Evolutionary conservation across 106 monocot genomes (phyloP), one percentile per base, ranked within the genome.

Genomic region (Phalaenopsis aphrodite): DNA sequence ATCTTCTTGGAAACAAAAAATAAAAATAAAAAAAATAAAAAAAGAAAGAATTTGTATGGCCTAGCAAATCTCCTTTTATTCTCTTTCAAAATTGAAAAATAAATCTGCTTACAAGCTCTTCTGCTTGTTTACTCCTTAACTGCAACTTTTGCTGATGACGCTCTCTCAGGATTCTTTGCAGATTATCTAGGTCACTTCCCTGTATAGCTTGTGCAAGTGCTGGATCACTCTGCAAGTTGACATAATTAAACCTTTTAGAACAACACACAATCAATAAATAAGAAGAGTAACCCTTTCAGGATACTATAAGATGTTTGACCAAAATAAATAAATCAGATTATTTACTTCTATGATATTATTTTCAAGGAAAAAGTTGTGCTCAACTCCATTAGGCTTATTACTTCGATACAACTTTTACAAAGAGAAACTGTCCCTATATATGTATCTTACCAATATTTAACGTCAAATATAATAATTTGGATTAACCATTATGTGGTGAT

Each of bases 141-240:
- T 89, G 87, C 36, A 86, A 55, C 79, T 85, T 94, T 80, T 90
- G 90, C 68, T 87, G 87, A 83, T 94, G 92, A 75, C 90, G 90
- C 56, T 85, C 86, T 58, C 94, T 83, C 78, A 98, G 78, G 37
- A 92, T 75, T 75, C 88, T 92, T 67, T 98, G 97, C 55, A 98
- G 77, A 47, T 11, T 84, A 87, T 94, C 88, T 23, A 91, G 67
- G 82, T 92, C 82, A 79, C 90, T 90, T 23, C 94, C 97, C 82
- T 90, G 84, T 58, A 98, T 49, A 73, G 94, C 92, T 85, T 90
- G 92, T 76, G 92, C 88, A 82, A 98, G 79, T 73, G 79, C 68
- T 49, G 97, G 97, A 83, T 98, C 94, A 91, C 79, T 91, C 97
- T 98, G 85, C 86, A 88, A 78, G n/a, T 73, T 4, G 36, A 61